Percentiles rank a stretch among this genome's conserved stretches.
Evolutionary conservation across 768 basidiomycete genomes (phyloP).

Genomic region (Pleurotus platypus): DNA sequence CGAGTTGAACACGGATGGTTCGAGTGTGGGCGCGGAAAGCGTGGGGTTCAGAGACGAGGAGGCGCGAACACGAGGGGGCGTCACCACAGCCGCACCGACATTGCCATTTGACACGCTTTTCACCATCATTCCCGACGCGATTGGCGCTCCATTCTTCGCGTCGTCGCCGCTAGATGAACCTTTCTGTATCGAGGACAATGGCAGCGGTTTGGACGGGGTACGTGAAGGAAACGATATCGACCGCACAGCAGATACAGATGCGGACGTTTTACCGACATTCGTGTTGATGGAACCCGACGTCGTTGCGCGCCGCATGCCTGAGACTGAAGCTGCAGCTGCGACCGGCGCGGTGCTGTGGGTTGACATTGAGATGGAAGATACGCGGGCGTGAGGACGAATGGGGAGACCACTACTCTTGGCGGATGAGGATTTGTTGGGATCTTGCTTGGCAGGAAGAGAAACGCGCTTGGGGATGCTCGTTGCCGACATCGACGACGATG

Average conservation of each 20-base stretch:
- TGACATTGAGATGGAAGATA: slow-evolving; percentile 7
- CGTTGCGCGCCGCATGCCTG: neutral
- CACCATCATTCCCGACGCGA: neutral
- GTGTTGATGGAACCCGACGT: neutral
- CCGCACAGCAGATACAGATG: slow-evolving; percentile 2
- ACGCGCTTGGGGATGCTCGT: slow-evolving; percentile 3
- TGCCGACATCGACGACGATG: neutral
- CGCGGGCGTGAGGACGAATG: slow-evolving; percentile 8
- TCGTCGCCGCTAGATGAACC: neutral
- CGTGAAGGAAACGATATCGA: slow-evolving; percentile 5
- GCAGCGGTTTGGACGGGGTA: neutral
- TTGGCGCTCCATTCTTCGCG: neutral
- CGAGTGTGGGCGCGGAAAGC: neutral
- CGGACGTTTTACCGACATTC: neutral
- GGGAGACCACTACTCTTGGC: neutral
- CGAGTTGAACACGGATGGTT: neutral
- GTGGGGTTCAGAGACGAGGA: slow-evolving; percentile 5
- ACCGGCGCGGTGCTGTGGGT: slow-evolving; percentile 12
- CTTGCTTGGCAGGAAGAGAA: neutral
- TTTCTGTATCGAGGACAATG: neutral
- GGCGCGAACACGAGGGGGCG: slow-evolving; percentile 2
- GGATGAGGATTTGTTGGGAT: neutral
- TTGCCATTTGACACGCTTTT: neutral
- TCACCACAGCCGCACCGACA: neutral
- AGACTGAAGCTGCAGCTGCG: neutral